Evolutionary conservation across 2,329 filamentous ascomycete genomes (phyloP), one percentile per base, ranked within the genome.

Genomic region (Trichoderma aggressivum): DNA sequence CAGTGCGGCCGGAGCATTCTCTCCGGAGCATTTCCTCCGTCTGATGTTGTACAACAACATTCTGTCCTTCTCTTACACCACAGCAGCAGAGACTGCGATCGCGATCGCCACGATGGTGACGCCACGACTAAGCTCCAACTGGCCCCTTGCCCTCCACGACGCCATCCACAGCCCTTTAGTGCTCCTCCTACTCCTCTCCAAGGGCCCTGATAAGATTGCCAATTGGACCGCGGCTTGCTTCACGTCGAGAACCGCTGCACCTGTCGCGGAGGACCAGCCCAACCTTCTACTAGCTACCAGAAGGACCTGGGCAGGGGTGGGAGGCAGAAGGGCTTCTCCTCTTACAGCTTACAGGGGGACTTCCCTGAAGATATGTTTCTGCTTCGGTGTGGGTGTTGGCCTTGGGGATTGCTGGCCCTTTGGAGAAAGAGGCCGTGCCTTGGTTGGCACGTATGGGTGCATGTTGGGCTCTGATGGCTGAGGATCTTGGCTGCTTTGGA

Each of bases 21-120:
- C 50, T 67, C 63, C 63, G 63, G 56, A 59, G 56, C 43, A 53
- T 36, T 50, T 34, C 39, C 56, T 69, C 65, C 65, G 65, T 55
- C 53, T 26, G 30, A 28, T 14, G 39, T 53, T 69, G n/a, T 26
- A 68, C 65, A 26, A 26, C 65, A 60, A 21, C 62, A 26, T 30
- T 50, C 21, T 34, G 16, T 12, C 5, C n/a, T 59, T 59, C 56
- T 43, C 39, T n/a, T 43, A 43, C 39, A 43, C 39, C 39, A 43
- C 36, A 43, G 36, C 16, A 43, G 36, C 36, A 39, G 36, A 39
- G 16, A 18, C 36, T 39, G 36, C 36, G 7, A 53, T 47, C 39
- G 34, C 30, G 50, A 66, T 66, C 63, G 4, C 5, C 10, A 8
- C 39, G 50, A 66, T 66, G 32, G 11, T 66, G 63, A 66, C 63